Evolutionary conservation across 164 flowering plant species (phyloP), one percentile per base, ranked within the genome.

Genomic region (Tetracentron sinense): DNA sequence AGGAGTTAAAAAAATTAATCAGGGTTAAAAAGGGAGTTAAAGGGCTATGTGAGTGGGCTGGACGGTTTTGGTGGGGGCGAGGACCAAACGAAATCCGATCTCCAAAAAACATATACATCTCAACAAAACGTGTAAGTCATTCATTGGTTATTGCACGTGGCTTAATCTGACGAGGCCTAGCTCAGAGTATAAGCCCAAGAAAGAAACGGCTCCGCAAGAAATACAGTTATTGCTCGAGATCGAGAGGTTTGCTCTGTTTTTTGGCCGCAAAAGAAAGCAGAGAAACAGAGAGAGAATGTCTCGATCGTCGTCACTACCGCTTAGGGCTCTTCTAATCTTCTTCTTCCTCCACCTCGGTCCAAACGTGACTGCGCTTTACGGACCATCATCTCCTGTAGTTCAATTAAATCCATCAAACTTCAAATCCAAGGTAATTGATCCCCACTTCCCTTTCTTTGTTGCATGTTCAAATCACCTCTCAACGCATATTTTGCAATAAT

Each of bases 381-480:
- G 84, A 4, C 76, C 96, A 0, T 88, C 98, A 6, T 85, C 98
- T 10, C 96, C 96, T 5, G 98, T 88, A 19, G 53, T 88, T 72
- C 96, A 88, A 73, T 80, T 92, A 20, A 86, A 70, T 61, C 88
- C 96, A 8, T 75, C 87, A 63, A 92, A 92, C 73, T 92, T 92
- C 85, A 90, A 92, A 75, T 82, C 93, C 71, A 92, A 92, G 96
- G 98, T 84, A 69, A 19, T 23, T 28, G n/a, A 51, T 60, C 56
- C 21, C 5, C 21, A 2, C 62, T 7, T 42, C n/a, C 31, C 44
- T 26, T 27, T 29, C 15, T 10, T 48, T 42, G 20, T 63, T 29
- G 29, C 21, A 21, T 38, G 17, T 56, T 27, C 50, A 10, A 23
- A 11, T 56, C 16, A 21, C 61, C 50, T 56, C 0, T 48, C 19